Percentiles rank a stretch among this genome's conserved stretches.
phyloP scores from a whole-genome alignment of 2,329 filamentous ascomycete species.

The Sporothrix inflata region DNA sequence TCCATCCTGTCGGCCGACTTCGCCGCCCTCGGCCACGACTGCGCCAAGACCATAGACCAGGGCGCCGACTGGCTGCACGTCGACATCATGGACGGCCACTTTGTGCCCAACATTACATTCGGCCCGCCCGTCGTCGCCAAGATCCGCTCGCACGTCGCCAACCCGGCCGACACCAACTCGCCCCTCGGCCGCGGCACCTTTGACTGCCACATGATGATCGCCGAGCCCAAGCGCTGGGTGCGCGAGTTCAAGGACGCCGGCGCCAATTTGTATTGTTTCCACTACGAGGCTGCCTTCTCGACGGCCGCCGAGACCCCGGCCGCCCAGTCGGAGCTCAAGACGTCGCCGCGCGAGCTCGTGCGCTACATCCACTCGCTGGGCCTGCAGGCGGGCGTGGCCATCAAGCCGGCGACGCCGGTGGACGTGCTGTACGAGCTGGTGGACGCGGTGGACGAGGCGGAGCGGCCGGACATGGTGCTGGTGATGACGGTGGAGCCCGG shows the following conservation, averaged over 20 bases:
- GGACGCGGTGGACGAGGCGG: constrained; percentile 70
- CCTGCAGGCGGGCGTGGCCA: constrained; percentile 89
- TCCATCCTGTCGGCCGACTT: constrained; percentile 99
- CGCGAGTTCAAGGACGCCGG: constrained; percentile 91
- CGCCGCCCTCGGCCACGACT: constrained; percentile 82
- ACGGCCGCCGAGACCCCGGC: constrained; percentile 82
- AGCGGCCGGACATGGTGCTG: constrained; percentile 96
- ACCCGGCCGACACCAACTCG: constrained; percentile 52
- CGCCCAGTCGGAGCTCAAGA: constrained; percentile 56
- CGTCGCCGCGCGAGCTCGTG: constrained; percentile 82
- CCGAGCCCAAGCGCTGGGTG: constrained; percentile 99
- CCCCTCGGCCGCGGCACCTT: constrained; percentile 85
- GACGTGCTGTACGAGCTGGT: constrained; percentile 92
- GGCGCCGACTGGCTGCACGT: constrained; percentile 94
- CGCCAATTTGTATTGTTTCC: constrained; percentile 99
- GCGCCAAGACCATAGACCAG: constrained; percentile 79
- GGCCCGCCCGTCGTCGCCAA: constrained; percentile 93
- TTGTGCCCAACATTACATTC: constrained; percentile 98
- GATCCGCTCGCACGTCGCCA: constrained; percentile 83
- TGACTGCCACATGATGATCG: constrained; percentile 99
- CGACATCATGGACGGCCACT: constrained; percentile 97
- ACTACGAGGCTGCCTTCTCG: constrained; percentile 95
- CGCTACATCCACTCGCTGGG: constrained; percentile 86
- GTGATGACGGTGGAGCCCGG: constrained; percentile 98
- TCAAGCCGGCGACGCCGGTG: constrained; percentile 89